Base-by-base conservation (phyloP, 768 basidiomycete species). In the Rhodotorula sphaerocarpa region DNA sequence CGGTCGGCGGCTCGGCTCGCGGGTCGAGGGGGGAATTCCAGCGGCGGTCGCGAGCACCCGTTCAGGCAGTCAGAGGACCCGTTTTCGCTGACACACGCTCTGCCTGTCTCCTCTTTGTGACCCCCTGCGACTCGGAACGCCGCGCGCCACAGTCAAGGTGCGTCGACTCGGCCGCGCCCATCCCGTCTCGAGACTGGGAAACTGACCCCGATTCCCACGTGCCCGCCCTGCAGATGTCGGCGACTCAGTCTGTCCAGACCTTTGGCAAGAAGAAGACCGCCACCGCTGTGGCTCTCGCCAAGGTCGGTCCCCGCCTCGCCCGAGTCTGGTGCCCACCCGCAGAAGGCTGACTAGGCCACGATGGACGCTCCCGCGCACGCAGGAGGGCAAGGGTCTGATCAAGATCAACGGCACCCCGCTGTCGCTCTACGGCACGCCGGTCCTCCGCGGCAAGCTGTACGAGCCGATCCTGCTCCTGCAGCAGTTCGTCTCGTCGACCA, bases 221-320 rank as follows among this genome's bases (percentile, higher is more conserved):
- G 31, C 23, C 39, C 18, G 7, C 1, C 4, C 28, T 30, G 2
- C 53, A 65, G 63, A 69, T 69, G 67, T 69, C 67, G 52, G 53
- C 66, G 56, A 52, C 67, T 30, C 67, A 69, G 59, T 61, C 59
- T 80, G 93, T 97, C 72, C 93, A 96, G 77, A 93, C 90, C 68
- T 97, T 97, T 80, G 93, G 93, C 79, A 97, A 97, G 89, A 97
- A 97, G 86, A 96, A 96, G 93, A 96, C 93, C 75, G 92, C 93
- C 67, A 96, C 92, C 61, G 93, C 93, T 63, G 93, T 97, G 75
- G 93, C 93, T 63, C 86, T 93, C 78, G 90, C 91, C 73, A 88
- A 86, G 77, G 90, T 92, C 78, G 20, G 61, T 16, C 21, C 0
- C 34, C 21, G 50, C 25, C 36, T 51, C 23, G 25, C n/a, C 16